Base-by-base conservation (phyloP, 768 basidiomycete genomes). In the Vararia minispora region DNA sequence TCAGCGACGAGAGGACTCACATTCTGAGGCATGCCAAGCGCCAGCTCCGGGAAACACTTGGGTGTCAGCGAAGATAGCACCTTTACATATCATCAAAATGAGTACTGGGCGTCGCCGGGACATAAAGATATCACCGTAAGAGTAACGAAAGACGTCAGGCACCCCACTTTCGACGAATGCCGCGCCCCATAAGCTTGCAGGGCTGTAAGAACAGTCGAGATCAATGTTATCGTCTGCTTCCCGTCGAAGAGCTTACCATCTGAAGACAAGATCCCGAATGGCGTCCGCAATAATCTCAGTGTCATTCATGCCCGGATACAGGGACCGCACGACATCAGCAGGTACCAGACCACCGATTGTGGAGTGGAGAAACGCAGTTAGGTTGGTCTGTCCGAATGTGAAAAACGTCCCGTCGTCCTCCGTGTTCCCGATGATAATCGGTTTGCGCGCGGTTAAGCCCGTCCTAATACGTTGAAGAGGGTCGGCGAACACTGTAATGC, bases 141-240 rank as follows among this genome's bases (percentile, higher is more conserved):
- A 34, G 17, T 40, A 43, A 8, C 42, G 42, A 18, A 29, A 44
- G 8, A 40, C 38, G 16, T 20, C 40, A 16, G n/a, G 33, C 14
- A 43, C 6, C 5, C 37, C 43, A 16, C 18, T 40, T 10, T 7
- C 13, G 6, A 40, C 32, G 21, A 34, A 35, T 2, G 43, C 34
- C 6, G 39, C 43, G n/a, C 38, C 33, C 38, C 43, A 44, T 11
- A 40, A 25, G 28, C 40, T 44, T 32, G 34, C n/a, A 8, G 34
- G 43, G 20, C 43, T 44, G 10, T 8, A 25, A 6, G 5, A 5
- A n/a, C n/a, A n/a, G n/a, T n/a, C n/a, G n/a, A n/a, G n/a, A n/a
- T n/a, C n/a, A n/a, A n/a, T n/a, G n/a, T n/a, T n/a, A n/a, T n/a
- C n/a, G n/a, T 23, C n/a, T 9, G 17, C 43, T 14, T 22, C 35